phyloP scores from a whole-genome alignment of 306 rosid species.

The Trifolium subterraneum region DNA sequence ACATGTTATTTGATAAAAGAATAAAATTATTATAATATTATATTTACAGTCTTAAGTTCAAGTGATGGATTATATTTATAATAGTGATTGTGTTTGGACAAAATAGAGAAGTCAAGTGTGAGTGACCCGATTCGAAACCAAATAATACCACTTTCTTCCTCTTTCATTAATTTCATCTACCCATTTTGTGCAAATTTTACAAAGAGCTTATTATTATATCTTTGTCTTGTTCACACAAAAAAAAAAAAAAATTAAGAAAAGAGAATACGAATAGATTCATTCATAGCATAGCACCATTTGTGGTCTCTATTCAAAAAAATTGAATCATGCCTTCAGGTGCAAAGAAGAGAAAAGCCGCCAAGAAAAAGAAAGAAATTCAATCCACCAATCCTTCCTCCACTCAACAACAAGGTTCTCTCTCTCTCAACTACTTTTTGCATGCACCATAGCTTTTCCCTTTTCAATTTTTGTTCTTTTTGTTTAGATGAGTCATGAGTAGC shows the following conservation, averaged over 20 bases:
- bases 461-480: neutral
- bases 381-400: slow-evolving; percentile 37
- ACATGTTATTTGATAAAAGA: too few relatives aligned
- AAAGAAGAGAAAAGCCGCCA: slow-evolving; percentile 81
- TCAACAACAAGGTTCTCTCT: slow-evolving; percentile 46
- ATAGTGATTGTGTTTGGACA: too few relatives aligned
- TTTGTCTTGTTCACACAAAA: slow-evolving; percentile 13
- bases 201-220: neutral
- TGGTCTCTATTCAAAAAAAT: slow-evolving; percentile 34
- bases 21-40: too few relatives aligned
- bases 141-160: neutral
- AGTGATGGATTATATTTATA: too few relatives aligned
- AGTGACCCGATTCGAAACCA: neutral
- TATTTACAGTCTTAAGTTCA: too few relatives aligned
- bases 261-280: neutral
- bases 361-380: slow-evolving; percentile 70
- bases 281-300: slow-evolving; percentile 44
- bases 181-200: neutral
- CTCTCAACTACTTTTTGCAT: neutral
- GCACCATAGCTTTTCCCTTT: slow-evolving; percentile 20
- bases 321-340: slow-evolving; percentile 79
- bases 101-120: slow-evolving; percentile 27
- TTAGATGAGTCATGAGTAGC: neutral
- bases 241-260: slow-evolving; percentile 15
- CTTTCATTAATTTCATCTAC: neutral